Conservation (phyloP, 768 basidiomycete genomes). For the Pulveroboletus frians region DNA sequence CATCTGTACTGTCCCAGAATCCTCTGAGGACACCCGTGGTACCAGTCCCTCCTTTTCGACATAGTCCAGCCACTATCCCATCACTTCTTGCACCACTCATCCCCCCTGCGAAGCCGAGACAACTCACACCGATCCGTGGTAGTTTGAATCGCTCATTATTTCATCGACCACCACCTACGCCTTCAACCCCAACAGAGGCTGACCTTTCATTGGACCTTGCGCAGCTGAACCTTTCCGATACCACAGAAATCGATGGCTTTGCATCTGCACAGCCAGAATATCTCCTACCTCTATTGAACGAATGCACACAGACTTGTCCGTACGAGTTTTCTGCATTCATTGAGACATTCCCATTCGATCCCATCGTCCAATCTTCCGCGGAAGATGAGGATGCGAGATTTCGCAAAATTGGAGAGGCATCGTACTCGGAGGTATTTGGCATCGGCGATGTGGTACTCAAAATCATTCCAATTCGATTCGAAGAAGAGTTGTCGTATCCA, state of each 20-base stretch:
- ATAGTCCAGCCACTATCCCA: neutral
- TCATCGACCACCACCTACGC: conserved; percentile 45
- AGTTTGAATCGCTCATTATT: conserved; percentile 32
- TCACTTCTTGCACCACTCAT: conserved; percentile 6
- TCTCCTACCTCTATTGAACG: conserved; percentile 59
- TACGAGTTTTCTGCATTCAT: conserved; percentile 83
- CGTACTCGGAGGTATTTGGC: conserved; percentile 93
- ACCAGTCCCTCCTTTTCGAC: neutral
- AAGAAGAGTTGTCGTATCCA: conserved; percentile 27
- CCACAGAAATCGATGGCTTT: conserved; percentile 45
- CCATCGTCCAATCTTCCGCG: conserved; percentile 44
- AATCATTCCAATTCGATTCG: conserved; percentile 71
- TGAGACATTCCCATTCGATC: conserved; percentile 71
- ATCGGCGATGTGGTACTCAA: conserved; percentile 88
- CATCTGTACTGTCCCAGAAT: conserved; percentile 25
- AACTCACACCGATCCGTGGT: conserved; percentile 63
- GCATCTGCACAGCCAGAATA: conserved; percentile 44
- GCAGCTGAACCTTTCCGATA: conserved; percentile 42
- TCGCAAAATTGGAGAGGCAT: conserved; percentile 92
- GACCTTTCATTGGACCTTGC: conserved; percentile 36
- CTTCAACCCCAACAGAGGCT: conserved; percentile 50
- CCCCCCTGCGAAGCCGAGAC: conserved; percentile 43
- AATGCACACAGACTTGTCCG: conserved; percentile 64
- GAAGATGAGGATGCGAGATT: conserved; percentile 40
- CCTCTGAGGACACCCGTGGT: conserved; percentile 3